Evolutionary conservation across 306 rosid genomes (phyloP).

Genomic region (Argentina anserina): DNA sequence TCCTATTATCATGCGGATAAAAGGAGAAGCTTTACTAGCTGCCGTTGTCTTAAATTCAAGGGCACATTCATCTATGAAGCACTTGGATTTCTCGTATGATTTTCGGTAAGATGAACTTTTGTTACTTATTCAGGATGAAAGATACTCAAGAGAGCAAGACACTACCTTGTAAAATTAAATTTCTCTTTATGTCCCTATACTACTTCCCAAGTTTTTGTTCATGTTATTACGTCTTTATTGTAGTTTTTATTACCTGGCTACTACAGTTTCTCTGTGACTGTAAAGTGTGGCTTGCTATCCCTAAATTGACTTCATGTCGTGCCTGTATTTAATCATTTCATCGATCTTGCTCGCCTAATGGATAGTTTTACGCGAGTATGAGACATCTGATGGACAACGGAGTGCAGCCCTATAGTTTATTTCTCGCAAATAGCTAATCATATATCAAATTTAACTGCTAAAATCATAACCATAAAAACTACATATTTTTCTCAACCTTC

Average conservation of each 20-base stretch:
- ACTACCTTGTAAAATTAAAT: not conserved
- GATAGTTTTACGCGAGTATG: no score
- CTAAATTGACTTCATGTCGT: not conserved
- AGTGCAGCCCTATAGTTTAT: no score
- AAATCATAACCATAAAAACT: no score
- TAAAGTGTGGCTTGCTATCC: not conserved
- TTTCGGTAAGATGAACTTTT: not conserved
- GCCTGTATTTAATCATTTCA: not conserved
- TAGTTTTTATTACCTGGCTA: not conserved
- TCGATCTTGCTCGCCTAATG: no score
- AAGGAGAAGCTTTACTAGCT: constrained; percentile 29
- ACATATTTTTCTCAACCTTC: no score
- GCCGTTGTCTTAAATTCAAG: not conserved
- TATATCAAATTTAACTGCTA: no score
- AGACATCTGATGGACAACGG: no score
- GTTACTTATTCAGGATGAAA: not conserved
- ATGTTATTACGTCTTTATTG: not conserved
- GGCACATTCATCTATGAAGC: not conserved
- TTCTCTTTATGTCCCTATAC: not conserved
- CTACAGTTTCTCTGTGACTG: not conserved
- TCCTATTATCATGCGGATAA: constrained; percentile 2
- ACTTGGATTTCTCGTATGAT: not conserved
- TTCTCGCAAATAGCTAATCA: no score
- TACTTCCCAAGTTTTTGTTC: not conserved
- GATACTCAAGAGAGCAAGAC: not conserved